These are phyloP conservation scores for Lasiodiplodia gonubiensis DNA, from an alignment of 2,329 filamentous ascomycete genomes.

Conservation along the genomic window DNA sequence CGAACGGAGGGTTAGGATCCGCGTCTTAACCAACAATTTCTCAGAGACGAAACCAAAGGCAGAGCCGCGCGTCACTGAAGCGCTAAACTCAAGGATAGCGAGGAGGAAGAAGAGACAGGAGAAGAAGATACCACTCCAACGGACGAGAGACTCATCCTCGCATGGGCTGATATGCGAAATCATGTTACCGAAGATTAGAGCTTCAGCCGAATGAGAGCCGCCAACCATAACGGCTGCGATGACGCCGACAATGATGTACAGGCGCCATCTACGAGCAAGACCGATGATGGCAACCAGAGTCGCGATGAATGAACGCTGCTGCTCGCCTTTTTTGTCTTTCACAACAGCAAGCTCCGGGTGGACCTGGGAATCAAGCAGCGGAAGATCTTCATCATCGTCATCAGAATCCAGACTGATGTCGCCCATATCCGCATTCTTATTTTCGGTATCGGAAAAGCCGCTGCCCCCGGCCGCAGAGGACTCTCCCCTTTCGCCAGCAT, in stretches of 20 bases:
- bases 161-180: slow-evolving; percentile 10
- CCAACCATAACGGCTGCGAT: slow-evolving; percentile 13
- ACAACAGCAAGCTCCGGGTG: background rate
- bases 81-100: slow-evolving; percentile 14
- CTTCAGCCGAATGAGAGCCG: slow-evolving; percentile 6
- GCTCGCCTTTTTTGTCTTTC: background rate
- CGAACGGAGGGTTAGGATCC: slow-evolving; percentile 12
- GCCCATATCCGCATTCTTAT: slow-evolving; percentile 5
- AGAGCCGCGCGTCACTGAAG: slow-evolving; percentile 2
- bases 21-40: slow-evolving; percentile 16
- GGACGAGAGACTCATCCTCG: slow-evolving; percentile 4
- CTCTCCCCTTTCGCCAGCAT: slow-evolving; percentile 5
- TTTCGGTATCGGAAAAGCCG: background rate
- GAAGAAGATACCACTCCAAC: slow-evolving; percentile 13
- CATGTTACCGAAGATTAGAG: slow-evolving; percentile 22
- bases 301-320: slow-evolving; percentile 13
- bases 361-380: slow-evolving; percentile 12
- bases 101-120: slow-evolving; percentile 13
- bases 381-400: slow-evolving; percentile 7
- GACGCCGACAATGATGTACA: slow-evolving; percentile 10
- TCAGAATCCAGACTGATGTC: slow-evolving; percentile 10
- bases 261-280: slow-evolving; percentile 6
- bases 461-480: background rate
- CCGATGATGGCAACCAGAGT: slow-evolving; percentile 2
- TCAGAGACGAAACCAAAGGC: slow-evolving; percentile 15